Percentiles rank a stretch among this genome's conserved stretches.
These are phyloP conservation scores for Eragrostis curvula DNA, from an alignment of 176 grass and related monocot species.

Conservation along the genomic window DNA sequence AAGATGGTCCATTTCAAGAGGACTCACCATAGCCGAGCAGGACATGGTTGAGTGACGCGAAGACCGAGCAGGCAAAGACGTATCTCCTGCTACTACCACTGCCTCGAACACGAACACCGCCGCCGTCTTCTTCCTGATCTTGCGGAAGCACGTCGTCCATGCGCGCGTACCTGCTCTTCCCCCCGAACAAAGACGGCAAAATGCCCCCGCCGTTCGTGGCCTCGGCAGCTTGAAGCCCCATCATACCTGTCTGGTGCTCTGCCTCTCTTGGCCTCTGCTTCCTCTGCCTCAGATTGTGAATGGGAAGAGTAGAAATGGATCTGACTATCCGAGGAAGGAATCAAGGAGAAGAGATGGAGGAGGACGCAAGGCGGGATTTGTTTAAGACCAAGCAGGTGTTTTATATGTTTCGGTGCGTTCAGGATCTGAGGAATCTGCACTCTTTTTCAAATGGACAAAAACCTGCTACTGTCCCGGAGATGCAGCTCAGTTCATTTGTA, in stretches of 20 bases:
- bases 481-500: too few species aligned
- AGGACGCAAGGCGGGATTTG: too few species aligned
- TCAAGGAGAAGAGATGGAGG: too few species aligned
- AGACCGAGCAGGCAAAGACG: slow-evolving; percentile 75
- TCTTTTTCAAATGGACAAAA: too few species aligned
- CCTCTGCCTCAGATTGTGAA: too few species aligned
- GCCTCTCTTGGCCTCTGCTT: neutral
- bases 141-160: slow-evolving; percentile 45
- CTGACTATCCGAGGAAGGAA: too few species aligned
- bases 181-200: slow-evolving; percentile 39
- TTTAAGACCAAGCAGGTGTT: too few species aligned
- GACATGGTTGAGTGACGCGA: slow-evolving; percentile 83
- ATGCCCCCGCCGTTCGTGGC: slow-evolving; percentile 23
- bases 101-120: slow-evolving; percentile 8
- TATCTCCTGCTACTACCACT: slow-evolving; percentile 34
- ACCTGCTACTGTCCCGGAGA: too few species aligned
- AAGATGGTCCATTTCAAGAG: neutral
- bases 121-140: slow-evolving; percentile 34
- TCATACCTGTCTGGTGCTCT: neutral
- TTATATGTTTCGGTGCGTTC: too few species aligned
- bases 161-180: slow-evolving; percentile 47
- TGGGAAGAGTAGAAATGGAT: too few species aligned
- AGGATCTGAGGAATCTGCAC: too few species aligned
- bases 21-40: slow-evolving; percentile 89
- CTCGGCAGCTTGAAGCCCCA: slow-evolving; percentile 16